Evolutionary conservation across 2,329 filamentous ascomycete genomes (phyloP), one percentile per base, ranked within the genome.

Genomic region (Phialophora verrucosa): DNA sequence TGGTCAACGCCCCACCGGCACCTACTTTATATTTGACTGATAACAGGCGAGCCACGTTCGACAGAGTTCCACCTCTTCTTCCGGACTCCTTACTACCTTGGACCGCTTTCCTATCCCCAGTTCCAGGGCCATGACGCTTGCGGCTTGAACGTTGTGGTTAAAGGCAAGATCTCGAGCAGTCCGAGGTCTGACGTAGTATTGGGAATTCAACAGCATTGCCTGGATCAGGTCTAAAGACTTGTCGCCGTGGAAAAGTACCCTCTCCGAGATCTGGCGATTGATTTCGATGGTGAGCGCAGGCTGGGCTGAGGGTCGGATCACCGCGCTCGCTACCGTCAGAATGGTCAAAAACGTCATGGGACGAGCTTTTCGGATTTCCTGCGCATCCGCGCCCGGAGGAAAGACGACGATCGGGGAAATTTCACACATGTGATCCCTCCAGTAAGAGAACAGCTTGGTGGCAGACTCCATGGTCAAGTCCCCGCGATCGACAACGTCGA

Each of bases 161-260:
- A 95, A 96, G 75, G 94, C 93, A 74, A 94, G 86, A 78, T 95
- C 90, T 73, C 95, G 91, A 63, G 91, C 91, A 71, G 90, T 85
- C 70, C 93, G 88, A 0, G 92, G 92, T 17, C 91, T 91, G 75
- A 88, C 88, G 76, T 96, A 95, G 91, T 92, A 96, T 20, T 93
- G 85, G 23, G 89, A 87, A 7, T 87, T 83, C 1, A 96, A 80
- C 64, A 91, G 84, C 54, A 96, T 79, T 1, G 91, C 87, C 78
- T 96, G 92, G 11, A 95, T 86, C 5, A 96, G 82, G 76, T 96
- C 92, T n/a, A 96, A 78, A 38, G 86, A 91, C 80, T 96, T 96
- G 71, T 92, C 88, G 17, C 91, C 91, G 5, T 86, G 85, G 38
- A 93, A 81, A 71, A 95, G 85, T 38, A 93, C 84, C 70, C 87